These are phyloP conservation scores for Eragrostis nindensis DNA, from an alignment of 176 grass and related monocot species.

Conservation along the genomic window DNA sequence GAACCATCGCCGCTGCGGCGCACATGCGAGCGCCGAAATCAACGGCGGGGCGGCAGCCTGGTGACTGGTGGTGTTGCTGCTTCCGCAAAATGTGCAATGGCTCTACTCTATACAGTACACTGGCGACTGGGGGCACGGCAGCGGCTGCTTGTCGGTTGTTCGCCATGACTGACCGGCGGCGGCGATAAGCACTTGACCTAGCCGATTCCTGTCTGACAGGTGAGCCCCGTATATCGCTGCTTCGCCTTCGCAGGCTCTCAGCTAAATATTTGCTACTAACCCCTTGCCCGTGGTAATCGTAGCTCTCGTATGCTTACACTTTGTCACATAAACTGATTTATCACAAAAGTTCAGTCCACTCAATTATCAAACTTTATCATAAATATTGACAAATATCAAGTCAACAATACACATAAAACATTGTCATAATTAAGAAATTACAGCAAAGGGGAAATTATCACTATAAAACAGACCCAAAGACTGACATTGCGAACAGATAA, in stretches of 20 bases:
- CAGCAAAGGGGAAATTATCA: not conserved
- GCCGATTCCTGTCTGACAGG: not conserved
- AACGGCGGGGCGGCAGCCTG: not conserved
- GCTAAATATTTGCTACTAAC: not conserved
- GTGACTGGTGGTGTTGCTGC: not conserved
- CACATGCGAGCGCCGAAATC: not conserved
- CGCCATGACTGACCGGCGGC: not conserved
- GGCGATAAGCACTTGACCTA: not conserved
- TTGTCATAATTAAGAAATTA: not conserved
- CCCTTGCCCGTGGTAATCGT: not conserved
- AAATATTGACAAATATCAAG: not conserved
- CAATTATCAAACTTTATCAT: not conserved
- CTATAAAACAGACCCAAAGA: not conserved
- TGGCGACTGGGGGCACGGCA: not conserved
- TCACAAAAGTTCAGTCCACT: not conserved
- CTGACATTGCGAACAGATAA: not conserved
- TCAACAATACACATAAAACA: not conserved
- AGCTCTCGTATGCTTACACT: not conserved
- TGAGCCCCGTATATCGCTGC: not conserved
- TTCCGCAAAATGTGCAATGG: not conserved
- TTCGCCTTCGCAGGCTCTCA: not conserved
- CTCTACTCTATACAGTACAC: not conserved
- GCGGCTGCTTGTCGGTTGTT: not conserved
- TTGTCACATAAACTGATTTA: not conserved
- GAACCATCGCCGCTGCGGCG: not conserved